phyloP scores from a whole-genome alignment of 805 yeast genomes.

The Wickerhamiella hasegawae region DNA sequence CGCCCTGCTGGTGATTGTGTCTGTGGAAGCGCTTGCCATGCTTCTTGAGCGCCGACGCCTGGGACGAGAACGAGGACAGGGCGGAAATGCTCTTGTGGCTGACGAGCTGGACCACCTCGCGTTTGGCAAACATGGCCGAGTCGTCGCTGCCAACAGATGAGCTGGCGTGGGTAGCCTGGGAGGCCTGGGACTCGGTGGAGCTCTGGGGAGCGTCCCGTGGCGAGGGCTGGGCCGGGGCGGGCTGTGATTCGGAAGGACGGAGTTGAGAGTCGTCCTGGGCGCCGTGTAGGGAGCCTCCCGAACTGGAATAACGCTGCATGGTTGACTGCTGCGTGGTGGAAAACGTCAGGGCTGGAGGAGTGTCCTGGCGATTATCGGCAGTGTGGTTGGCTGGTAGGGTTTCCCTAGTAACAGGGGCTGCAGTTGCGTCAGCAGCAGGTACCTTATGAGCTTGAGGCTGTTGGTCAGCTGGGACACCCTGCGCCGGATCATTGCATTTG shows the following conservation, averaged over 20 bases:
- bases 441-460: no score
- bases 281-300: background rate
- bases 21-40: constrained; percentile 2
- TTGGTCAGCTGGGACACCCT: no score
- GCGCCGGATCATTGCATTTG: no score
- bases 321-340: no score
- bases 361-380: no score
- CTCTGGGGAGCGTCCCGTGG: background rate
- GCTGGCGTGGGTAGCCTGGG: background rate
- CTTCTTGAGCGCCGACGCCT: constrained; percentile 5
- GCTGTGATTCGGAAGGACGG: background rate
- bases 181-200: background rate
- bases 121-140: constrained; percentile 5
- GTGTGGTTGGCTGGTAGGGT: no score
- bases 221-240: background rate
- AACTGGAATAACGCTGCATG: no score
- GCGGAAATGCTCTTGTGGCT: constrained; percentile 2
- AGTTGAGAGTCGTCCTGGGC: background rate
- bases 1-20: constrained; percentile 3
- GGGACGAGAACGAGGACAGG: constrained; percentile 6
- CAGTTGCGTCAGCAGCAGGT: no score
- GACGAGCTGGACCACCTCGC: constrained; percentile 2
- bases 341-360: no score
- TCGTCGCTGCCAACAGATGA: constrained; percentile 3
- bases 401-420: no score